Evolutionary conservation across 1,139 yeast genomes (phyloP).

Genomic region (Keqinozyma sinolaborantium): DNA sequence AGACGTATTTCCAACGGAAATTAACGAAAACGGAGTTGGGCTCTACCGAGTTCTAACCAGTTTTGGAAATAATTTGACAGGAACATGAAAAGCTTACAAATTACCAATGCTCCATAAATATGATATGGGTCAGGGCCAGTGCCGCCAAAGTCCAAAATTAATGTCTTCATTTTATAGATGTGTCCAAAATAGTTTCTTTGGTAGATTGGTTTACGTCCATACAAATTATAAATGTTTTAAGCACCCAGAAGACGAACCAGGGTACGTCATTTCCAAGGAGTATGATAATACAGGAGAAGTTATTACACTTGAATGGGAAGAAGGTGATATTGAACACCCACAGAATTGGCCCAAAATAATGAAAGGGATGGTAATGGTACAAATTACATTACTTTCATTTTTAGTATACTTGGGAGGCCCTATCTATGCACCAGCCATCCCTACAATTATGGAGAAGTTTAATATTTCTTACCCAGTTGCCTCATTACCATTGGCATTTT

Average conservation of each 20-base stretch:
- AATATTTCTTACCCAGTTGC: conserved; percentile 39
- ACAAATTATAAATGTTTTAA: conserved; percentile 20
- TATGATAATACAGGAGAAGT: conserved; percentile 11
- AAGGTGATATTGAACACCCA: conserved; percentile 27
- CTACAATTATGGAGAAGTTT: conserved; percentile 37
- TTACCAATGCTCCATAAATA: too few relatives aligned
- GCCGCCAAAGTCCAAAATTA: too few relatives aligned
- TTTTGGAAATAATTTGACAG: too few relatives aligned
- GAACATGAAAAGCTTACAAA: too few relatives aligned
- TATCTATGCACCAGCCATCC: conserved; percentile 25
- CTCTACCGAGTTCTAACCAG: too few relatives aligned
- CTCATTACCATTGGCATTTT: conserved; percentile 32
- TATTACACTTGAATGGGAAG: neutral
- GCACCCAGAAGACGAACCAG: conserved; percentile 25
- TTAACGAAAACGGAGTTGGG: too few relatives aligned
- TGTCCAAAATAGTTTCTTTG: conserved; percentile 28
- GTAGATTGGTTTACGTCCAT: conserved; percentile 21
- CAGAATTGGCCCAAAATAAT: conserved; percentile 20
- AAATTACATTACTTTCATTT: conserved; percentile 17
- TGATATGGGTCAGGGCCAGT: too few relatives aligned
- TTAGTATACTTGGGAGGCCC: conserved; percentile 24
- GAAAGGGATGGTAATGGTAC: conserved; percentile 15
- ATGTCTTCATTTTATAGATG: too few relatives aligned
- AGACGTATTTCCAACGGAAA: too few relatives aligned
- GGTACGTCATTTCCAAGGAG: conserved; percentile 28